phyloP scores from a whole-genome alignment of 2,329 filamentous ascomycete genomes.

The Fusarium longipes region DNA sequence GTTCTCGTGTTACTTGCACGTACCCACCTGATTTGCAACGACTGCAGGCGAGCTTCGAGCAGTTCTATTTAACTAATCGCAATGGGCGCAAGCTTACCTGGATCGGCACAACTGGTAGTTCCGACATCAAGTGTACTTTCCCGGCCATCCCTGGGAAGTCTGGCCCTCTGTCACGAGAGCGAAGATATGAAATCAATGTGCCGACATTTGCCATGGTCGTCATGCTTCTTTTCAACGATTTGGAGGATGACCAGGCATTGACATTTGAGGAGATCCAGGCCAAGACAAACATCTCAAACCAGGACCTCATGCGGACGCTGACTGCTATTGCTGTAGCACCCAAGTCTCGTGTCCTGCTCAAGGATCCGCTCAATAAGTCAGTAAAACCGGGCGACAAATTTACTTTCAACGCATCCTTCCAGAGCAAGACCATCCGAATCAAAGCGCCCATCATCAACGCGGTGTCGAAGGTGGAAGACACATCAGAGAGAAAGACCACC shows the following conservation, averaged over 20 bases:
- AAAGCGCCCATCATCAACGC: slow-evolving; percentile 87
- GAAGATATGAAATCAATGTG: slow-evolving; percentile 89
- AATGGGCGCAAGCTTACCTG: slow-evolving; percentile 91
- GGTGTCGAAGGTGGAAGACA: slow-evolving; percentile 85
- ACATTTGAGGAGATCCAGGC: slow-evolving; percentile 83
- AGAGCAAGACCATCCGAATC: slow-evolving; percentile 85
- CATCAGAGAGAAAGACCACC: slow-evolving; percentile 74
- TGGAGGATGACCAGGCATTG: slow-evolving; percentile 64
- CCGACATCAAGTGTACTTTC: slow-evolving; percentile 86
- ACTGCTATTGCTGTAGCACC: slow-evolving; percentile 85
- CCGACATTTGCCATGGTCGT: slow-evolving; percentile 94
- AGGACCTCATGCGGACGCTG: slow-evolving; percentile 80
- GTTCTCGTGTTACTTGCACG: slow-evolving; percentile 63
- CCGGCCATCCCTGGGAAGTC: slow-evolving; percentile 77
- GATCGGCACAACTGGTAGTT: slow-evolving; percentile 77
- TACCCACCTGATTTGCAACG: slow-evolving; percentile 80
- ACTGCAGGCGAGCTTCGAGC: slow-evolving; percentile 85
- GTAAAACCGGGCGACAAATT: slow-evolving; percentile 83
- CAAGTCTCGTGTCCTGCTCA: slow-evolving; percentile 83
- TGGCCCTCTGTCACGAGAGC: slow-evolving; percentile 68
- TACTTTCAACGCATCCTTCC: slow-evolving; percentile 83
- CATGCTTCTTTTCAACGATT: slow-evolving; percentile 87
- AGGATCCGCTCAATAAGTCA: slow-evolving; percentile 82
- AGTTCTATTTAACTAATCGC: slow-evolving; percentile 88
- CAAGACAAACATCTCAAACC: slow-evolving; percentile 79